A percentile compares a stretch with the other conserved stretches of the same genome.
phyloP scores from a whole-genome alignment of 2,329 filamentous ascomycete species.

The Aspergillus sp. region DNA sequence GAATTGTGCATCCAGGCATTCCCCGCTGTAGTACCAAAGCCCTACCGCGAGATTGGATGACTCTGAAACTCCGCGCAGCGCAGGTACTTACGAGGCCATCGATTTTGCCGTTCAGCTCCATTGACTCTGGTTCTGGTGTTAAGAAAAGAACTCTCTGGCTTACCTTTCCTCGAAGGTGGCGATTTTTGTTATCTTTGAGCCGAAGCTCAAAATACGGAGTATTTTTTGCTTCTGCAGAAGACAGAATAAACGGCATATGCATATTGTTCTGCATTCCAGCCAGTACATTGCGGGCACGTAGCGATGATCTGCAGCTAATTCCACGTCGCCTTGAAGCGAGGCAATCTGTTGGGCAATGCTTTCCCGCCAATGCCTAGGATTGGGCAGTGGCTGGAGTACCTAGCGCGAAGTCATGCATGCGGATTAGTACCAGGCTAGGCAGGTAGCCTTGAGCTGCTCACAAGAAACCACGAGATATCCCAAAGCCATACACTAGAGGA shows the following conservation, averaged over 20 bases:
- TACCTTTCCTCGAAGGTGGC: neutral
- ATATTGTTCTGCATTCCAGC: neutral
- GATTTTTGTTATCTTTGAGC: neutral
- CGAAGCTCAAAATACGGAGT: neutral
- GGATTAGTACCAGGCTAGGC: neutral
- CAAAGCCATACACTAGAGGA: neutral
- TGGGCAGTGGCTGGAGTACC: neutral
- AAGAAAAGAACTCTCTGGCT: neutral
- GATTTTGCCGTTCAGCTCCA: neutral
- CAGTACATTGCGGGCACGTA: slow-evolving; percentile 1
- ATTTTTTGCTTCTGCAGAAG: neutral
- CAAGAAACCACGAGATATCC: neutral
- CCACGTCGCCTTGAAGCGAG: neutral
- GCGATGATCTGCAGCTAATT: slow-evolving; percentile 3
- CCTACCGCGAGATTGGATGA: neutral
- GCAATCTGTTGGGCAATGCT: neutral
- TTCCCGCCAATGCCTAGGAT: neutral
- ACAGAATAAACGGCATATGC: neutral
- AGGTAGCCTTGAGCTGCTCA: neutral
- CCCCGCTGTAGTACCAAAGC: neutral
- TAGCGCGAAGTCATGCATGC: neutral
- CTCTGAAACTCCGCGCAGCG: neutral
- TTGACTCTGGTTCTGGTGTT: neutral
- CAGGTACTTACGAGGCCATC: neutral
- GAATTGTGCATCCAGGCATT: neutral